Evolutionary conservation across 176 grass and related monocot genomes (phyloP).

Genomic region (Triticum timopheevii): DNA sequence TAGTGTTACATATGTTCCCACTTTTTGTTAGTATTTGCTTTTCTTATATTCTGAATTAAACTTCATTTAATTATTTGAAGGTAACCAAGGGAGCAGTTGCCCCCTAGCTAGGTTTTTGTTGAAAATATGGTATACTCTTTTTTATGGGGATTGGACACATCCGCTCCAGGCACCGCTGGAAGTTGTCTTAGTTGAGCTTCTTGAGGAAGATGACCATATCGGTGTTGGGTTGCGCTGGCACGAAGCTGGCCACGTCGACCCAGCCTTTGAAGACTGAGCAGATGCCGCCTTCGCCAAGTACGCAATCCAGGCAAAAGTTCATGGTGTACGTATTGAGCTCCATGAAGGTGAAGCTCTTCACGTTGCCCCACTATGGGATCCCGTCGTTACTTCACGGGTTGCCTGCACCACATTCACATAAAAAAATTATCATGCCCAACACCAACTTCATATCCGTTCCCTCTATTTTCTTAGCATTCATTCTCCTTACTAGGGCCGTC

Average conservation of each 20-base stretch:
- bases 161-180: constrained; percentile 72
- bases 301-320: constrained; percentile 65
- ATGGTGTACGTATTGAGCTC: constrained; percentile 49
- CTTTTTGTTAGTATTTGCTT: too few relatives aligned
- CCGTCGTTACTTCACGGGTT: constrained; percentile 53
- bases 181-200: constrained; percentile 74
- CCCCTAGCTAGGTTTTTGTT: too few relatives aligned
- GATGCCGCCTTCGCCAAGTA: constrained; percentile 77
- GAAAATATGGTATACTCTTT: too few relatives aligned
- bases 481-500: too few relatives aligned
- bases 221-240: constrained; percentile 32
- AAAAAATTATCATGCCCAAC: too few relatives aligned
- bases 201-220: constrained; percentile 74
- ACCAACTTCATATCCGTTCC: too few relatives aligned
- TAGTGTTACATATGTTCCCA: too few relatives aligned
- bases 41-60: too few relatives aligned
- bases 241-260: constrained; percentile 59
- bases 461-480: too few relatives aligned
- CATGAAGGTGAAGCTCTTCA: constrained; percentile 67
- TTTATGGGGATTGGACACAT: constrained; percentile 13
- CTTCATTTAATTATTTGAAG: too few relatives aligned
- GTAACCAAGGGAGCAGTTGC: too few relatives aligned
- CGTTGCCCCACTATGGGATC: constrained; percentile 50
- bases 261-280: constrained; percentile 73
- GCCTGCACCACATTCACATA: neutral